Evolutionary conservation across 805 yeast genomes (phyloP), one percentile per base, ranked within the genome.

Genomic region (Kluyveromyces nonfermentans): DNA sequence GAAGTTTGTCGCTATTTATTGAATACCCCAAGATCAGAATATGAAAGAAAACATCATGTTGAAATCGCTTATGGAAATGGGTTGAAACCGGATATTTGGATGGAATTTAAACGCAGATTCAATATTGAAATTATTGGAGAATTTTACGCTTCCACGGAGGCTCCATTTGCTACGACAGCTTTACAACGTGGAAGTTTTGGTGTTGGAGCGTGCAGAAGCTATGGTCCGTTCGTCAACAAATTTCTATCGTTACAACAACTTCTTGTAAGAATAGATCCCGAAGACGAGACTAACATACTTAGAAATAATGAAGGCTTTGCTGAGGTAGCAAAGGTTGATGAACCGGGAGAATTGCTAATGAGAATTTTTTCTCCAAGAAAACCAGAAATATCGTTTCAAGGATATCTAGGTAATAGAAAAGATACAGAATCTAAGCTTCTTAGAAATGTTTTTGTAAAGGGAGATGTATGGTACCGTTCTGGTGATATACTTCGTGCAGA

Each of bases 91-190:
- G 97, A 90, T 57, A 83, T 90, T 44, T 89, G 97, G 97, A 64
- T 59, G 46, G 77, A 78, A 42, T 85, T 89, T 65, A 87, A 86
- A 62, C 64, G 72, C 18, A 70, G 95, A 48, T 89, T 89, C 69
- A 73, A 78, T 46, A 82, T 89, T 47, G 68, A 73, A 21, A 82
- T 76, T 4, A 73, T 89, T 47, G 95, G 95, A 14, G 97, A 89
- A 60, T 89, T 90, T 57, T 89, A 89, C 63, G 95, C 95, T 1
- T 83, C 96, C 2, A 87, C 96, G 0, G 97, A 89, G 60, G 80
- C 90, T 2, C 97, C 97, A 16, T 75, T 85, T 53, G 96, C 94
- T 1, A 75, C 89, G 15, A 87, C 94, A 1, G 80, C 79, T 56
- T 74, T 76, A 56, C 97, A 90, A 64, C 65, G 63, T 39, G 94